Base-by-base conservation (phyloP, 306 rosid species). In the Corylus americana region DNA sequence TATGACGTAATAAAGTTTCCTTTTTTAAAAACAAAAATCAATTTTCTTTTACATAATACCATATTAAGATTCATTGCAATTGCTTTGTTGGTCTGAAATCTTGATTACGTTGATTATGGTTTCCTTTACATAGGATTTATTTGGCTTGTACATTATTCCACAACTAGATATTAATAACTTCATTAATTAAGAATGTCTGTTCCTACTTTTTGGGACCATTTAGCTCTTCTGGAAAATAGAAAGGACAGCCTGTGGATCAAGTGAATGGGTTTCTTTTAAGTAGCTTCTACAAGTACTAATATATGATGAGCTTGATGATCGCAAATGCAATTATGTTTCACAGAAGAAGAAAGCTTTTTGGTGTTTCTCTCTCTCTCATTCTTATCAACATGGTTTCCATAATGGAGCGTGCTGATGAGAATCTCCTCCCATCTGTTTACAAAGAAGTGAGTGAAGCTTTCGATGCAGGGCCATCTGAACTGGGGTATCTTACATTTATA, bases 391-490 rank as follows among this genome's bases (percentile, higher is more conserved):
- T 95, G 78, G 98, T 98, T 20, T 94, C 99, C 71, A 90, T 95
- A 70, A 93, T 95, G 99, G 98, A 93, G 85, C 90, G 96, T 0
- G 98, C 99, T 0, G 99, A 95, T 37, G 99, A 93, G 71, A 95
- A 95, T 83, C 97, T 95, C 73, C 99, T 93, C 71, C 99, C 99
- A 20, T 79, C 99, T 5, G 99, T 95, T 31, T 95, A 93, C 89
- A 95, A 93, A 89, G 99, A 95, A 90, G 96, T 95, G 14, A 93
- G 99, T 29, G 99, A 89, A 87, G 87, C 99, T 67, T 95, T 95
- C 84, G 85, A 87, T 74, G 98, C 96, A 0, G 93, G 99, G 16
- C 99, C 99, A 22, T 90, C 98, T 75, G 98, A 95, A 74, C 85
- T 95, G 35, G 99, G 99, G 50, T 95, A 92, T 81, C 98, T 95